A percentile compares a stretch with the other conserved stretches of the same genome.
Conservation (phyloP, 305 asterid species). For the Fraxinus latifolia region DNA sequence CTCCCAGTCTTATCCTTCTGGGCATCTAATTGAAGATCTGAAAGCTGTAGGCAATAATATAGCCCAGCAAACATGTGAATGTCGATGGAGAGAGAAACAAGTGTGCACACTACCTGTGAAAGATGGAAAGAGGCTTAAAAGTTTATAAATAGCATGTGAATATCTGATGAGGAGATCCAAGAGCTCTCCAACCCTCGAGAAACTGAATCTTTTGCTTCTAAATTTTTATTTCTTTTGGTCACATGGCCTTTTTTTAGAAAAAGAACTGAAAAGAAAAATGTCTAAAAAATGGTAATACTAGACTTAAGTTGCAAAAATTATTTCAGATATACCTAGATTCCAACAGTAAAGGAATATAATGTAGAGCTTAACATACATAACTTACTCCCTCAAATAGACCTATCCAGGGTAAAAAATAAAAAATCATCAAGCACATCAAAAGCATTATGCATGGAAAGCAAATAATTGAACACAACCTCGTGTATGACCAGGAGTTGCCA, state of each 20-base stretch:
- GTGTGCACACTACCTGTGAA: background rate
- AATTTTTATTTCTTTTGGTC: background rate
- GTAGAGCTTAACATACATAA: background rate
- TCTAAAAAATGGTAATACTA: background rate
- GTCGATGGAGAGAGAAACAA: background rate
- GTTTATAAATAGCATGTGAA: background rate
- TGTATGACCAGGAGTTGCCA: conserved; percentile 95
- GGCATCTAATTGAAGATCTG: background rate
- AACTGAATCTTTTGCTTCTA: background rate
- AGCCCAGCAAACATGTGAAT: background rate
- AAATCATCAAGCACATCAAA: background rate
- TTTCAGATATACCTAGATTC: background rate
- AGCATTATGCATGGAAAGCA: conserved; percentile 1
- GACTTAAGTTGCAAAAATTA: background rate
- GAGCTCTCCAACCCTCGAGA: background rate
- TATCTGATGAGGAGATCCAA: background rate
- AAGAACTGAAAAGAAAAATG: background rate
- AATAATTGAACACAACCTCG: conserved; percentile 49
- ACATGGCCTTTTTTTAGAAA: background rate
- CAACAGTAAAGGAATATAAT: background rate
- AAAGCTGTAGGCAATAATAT: background rate
- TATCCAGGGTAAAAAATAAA: background rate
- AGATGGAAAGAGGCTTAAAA: background rate
- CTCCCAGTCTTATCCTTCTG: background rate
- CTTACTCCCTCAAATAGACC: background rate